Base-by-base conservation (phyloP, 768 basidiomycete genomes). In the Psilocybe tampanensis region DNA sequence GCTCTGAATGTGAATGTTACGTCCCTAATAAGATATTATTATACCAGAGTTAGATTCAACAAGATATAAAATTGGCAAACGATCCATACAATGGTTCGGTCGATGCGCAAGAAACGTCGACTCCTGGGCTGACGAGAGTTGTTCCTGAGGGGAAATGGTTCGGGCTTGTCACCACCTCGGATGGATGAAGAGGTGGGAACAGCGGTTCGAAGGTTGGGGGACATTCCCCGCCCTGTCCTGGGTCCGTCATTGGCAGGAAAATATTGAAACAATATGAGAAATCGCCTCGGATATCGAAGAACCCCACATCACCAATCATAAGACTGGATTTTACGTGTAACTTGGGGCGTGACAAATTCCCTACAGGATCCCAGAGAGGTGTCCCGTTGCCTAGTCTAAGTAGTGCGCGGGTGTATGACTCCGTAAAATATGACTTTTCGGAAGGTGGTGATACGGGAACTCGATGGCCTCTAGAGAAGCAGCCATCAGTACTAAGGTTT, bases 221-320 rank as follows among this genome's bases (percentile, higher is more conserved):
- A 3, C 23, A 41, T 2, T n/a, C n/a, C n/a, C 8, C 18, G n/a
- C 15, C 17, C 33, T 50, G 47, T n/a, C 32, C 36, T 18, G 24
- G 1, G 23, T 59, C 26, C 9, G 49, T 26, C 12, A 36, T 3
- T 2, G 55, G 50, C 15, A 47, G 44, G 26, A 52, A 60, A 2
- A 60, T 52, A n/a, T 60, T 60, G 59, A 60, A 60, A 36, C 44
- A 52, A 18, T 45, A 56, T 17, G 9, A 8, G 44, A 60, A 60
- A 17, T 23, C 8, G 11, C 59, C 55, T 21, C 33, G 8, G 2
- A 32, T 17, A 13, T 39, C 34, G 18, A 60, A 12, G 15, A 24
- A 8, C 11, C 59, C 59, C 21, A 60, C 59, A 36, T 60, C 59
- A 12, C 58, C 59, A 2, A 60, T 52, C 19, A 22, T 33, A 17